Evolutionary conservation across 805 yeast genomes (phyloP).

Genomic region (Kregervanrija fluxuum): DNA sequence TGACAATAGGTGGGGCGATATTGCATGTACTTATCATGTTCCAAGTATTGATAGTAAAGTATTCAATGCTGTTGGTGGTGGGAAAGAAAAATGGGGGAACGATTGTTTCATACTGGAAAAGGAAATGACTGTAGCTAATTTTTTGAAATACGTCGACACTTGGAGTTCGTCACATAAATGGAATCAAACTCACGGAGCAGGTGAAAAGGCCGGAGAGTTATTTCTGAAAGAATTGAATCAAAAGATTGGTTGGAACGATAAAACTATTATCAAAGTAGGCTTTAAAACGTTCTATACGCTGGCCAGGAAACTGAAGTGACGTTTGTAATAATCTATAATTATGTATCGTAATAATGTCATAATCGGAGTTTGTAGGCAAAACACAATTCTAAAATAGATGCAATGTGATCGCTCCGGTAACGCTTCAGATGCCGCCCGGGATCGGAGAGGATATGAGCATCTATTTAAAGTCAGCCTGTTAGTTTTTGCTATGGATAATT

Average conservation of each 20-base stretch:
- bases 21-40: constrained; percentile 26
- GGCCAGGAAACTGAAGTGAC: constrained; percentile 26
- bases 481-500: too few species aligned
- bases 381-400: too few species aligned
- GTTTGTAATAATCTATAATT: not conserved
- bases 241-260: constrained; percentile 38
- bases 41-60: constrained; percentile 11
- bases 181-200: constrained; percentile 31
- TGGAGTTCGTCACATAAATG: constrained; percentile 65
- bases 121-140: constrained; percentile 37
- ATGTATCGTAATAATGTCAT: too few species aligned
- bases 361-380: too few species aligned
- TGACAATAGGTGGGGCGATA: constrained; percentile 20
- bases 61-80: constrained; percentile 11
- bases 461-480: too few species aligned
- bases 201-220: constrained; percentile 29
- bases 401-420: too few species aligned
- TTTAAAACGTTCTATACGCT: constrained; percentile 49
- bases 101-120: constrained; percentile 29
- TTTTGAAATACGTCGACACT: constrained; percentile 51
- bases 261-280: constrained; percentile 33
- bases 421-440: too few species aligned
- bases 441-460: too few species aligned
- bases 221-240: constrained; percentile 30
- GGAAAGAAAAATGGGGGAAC: constrained; percentile 5